phyloP scores from a whole-genome alignment of 148 eudicot species.

The Fagopyrum esculentum region DNA sequence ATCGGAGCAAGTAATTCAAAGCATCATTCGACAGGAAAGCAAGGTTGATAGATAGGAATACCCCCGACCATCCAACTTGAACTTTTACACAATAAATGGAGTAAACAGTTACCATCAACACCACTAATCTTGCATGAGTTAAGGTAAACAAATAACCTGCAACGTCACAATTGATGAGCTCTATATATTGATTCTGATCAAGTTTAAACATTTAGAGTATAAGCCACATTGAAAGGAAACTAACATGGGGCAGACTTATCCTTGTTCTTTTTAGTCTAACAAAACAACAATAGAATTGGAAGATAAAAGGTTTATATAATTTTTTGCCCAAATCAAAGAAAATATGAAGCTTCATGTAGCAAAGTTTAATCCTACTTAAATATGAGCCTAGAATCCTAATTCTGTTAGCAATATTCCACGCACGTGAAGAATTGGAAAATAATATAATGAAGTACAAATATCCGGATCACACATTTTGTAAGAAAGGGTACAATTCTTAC shows the following conservation, averaged over 20 bases:
- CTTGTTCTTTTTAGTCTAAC: background rate
- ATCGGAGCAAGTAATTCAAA: constrained; percentile 59
- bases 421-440: background rate
- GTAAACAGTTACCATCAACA: constrained; percentile 71
- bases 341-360: background rate
- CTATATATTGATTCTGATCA: background rate
- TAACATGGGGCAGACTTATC: background rate
- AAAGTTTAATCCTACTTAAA: background rate
- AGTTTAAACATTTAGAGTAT: background rate
- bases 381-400: background rate
- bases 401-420: background rate
- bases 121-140: constrained; percentile 89
- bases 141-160: constrained; percentile 94
- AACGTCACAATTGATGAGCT: constrained; percentile 10
- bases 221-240: background rate
- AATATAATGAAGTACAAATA: background rate
- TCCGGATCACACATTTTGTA: background rate
- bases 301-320: background rate
- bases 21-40: constrained; percentile 82
- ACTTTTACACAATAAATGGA: constrained; percentile 73
- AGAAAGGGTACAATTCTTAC: constrained; percentile 26
- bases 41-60: constrained; percentile 70
- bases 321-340: background rate
- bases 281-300: background rate
- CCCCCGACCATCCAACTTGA: constrained; percentile 86